Percentiles rank a stretch among this genome's conserved stretches.
phyloP scores from a whole-genome alignment of 306 rosid genomes.

The Castanospermum australe region DNA sequence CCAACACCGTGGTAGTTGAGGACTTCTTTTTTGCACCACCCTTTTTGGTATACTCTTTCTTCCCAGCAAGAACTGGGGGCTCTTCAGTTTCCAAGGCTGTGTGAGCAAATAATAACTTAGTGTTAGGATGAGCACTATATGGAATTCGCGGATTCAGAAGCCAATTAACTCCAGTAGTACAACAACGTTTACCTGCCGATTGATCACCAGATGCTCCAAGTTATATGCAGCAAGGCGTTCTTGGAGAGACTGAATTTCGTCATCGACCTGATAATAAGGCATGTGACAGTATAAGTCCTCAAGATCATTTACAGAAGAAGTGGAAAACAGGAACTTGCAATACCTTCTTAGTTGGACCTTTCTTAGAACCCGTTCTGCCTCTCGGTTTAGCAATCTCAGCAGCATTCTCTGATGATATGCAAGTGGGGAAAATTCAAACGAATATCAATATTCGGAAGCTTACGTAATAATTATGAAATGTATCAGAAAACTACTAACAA shows the following conservation, averaged over 20 bases:
- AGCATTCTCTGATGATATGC: constrained; percentile 48
- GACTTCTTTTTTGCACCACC: constrained; percentile 58
- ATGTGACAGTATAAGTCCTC: background rate
- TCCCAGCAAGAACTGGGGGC: constrained; percentile 43
- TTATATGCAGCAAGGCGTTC: constrained; percentile 94
- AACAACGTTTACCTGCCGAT: constrained; percentile 48
- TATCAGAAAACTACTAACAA: background rate
- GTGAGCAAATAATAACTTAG: background rate
- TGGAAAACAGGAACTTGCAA: background rate
- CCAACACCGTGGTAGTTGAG: constrained; percentile 32
- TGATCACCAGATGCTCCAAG: constrained; percentile 63
- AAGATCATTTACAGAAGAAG: background rate
- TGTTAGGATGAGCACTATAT: background rate
- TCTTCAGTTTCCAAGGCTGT: constrained; percentile 62
- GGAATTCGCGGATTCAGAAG: background rate
- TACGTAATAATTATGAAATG: background rate
- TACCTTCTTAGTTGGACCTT: constrained; percentile 62
- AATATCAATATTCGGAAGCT: background rate
- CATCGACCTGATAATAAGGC: constrained; percentile 47
- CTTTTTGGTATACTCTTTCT: constrained; percentile 50
- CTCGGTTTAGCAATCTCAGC: constrained; percentile 54
- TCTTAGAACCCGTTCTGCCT: constrained; percentile 57
- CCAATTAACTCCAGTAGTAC: background rate
- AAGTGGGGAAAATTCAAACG: background rate
- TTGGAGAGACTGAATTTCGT: constrained; percentile 69